These are phyloP conservation scores for Ilex aquifolium DNA, from an alignment of 257 asterid genomes.

Conservation along the genomic window DNA sequence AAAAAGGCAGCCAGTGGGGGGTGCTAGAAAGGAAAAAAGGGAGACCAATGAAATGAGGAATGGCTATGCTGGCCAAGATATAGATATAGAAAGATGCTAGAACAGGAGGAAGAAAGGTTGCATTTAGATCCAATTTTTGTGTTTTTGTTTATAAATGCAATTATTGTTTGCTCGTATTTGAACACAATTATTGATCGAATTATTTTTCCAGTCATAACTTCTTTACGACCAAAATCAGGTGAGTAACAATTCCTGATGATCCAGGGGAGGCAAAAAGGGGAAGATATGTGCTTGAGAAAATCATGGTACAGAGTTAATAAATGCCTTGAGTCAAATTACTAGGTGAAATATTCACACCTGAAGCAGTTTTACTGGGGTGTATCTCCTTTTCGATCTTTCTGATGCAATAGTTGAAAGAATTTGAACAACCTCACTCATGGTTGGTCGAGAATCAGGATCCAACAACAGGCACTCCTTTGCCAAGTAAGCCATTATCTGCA, in stretches of 20 bases:
- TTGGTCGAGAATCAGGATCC: conserved; percentile 96
- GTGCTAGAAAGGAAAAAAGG: no score
- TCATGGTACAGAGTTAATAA: neutral
- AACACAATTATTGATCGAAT: no score
- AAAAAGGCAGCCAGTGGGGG: no score
- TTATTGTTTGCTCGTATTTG: neutral
- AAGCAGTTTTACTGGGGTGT: conserved; percentile 36
- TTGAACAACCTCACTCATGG: conserved; percentile 91
- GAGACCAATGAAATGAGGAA: no score
- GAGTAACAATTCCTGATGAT: no score
- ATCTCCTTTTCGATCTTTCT: conserved; percentile 60
- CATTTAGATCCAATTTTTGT: no score
- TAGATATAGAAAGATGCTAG: no score
- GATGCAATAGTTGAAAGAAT: conserved; percentile 81
- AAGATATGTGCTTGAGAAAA: neutral
- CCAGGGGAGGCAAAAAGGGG: neutral
- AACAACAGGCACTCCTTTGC: conserved; percentile 86
- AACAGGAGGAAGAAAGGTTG: no score
- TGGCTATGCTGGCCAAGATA: no score
- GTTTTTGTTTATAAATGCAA: no score
- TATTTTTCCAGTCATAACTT: no score
- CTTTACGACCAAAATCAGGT: no score
- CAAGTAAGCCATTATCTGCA: conserved; percentile 92
- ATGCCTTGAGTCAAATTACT: neutral
- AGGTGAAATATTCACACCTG: conserved; percentile 25